Percentiles rank a stretch among this genome's conserved stretches.
phyloP scores from a whole-genome alignment of 768 basidiomycete genomes.

The Lentinula boryana region DNA sequence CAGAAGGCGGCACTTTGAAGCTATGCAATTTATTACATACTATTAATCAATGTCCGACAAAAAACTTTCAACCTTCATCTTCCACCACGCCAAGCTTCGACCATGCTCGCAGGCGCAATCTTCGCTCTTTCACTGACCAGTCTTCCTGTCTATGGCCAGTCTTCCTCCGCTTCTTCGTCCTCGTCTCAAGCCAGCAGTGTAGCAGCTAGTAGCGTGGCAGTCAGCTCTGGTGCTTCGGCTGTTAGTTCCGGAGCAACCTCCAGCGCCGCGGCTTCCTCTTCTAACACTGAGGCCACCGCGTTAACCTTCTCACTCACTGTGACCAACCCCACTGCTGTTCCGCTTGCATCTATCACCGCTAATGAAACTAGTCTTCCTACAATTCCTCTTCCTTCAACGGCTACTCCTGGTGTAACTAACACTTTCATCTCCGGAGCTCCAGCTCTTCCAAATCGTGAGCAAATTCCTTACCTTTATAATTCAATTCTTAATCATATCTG shows the following conservation, averaged over 20 bases:
- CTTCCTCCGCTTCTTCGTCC: conserved; percentile 15
- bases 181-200: neutral
- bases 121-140: conserved; percentile 21
- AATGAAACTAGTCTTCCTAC: conserved; percentile 37
- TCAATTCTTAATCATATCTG: neutral
- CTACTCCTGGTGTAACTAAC: conserved; percentile 43
- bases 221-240: conserved; percentile 12
- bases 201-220: conserved; percentile 5
- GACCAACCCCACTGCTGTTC: conserved; percentile 58
- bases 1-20: too few relatives aligned
- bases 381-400: conserved; percentile 38
- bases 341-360: conserved; percentile 43
- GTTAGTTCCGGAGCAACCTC: neutral
- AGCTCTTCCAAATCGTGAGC: conserved; percentile 47
- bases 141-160: conserved; percentile 37
- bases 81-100: neutral
- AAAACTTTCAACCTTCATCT: neutral
- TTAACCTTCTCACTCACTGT: conserved; percentile 39
- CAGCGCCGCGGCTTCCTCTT: conserved; percentile 3
- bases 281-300: conserved; percentile 23
- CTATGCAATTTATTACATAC: too few relatives aligned
- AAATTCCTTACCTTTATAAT: conserved; percentile 1
- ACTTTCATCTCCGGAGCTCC: conserved; percentile 52
- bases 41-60: too few relatives aligned
- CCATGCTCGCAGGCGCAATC: conserved; percentile 10